Evolutionary conservation across 768 basidiomycete genomes (phyloP).

Genomic region (Gautieria morchelliformis): DNA sequence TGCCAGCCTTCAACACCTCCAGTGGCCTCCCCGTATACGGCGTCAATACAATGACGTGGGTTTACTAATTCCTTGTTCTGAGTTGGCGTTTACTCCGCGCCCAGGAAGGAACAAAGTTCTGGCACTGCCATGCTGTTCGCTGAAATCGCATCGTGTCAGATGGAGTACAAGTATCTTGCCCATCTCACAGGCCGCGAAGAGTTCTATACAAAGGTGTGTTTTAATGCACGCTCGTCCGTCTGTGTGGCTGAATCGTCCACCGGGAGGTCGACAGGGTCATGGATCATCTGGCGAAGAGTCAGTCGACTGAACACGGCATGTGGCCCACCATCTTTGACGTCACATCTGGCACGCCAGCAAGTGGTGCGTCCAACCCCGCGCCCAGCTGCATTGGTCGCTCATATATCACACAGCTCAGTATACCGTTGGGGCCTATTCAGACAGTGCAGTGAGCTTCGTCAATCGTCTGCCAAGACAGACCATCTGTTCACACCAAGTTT

Average conservation of each 20-base stretch:
- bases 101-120: conserved; percentile 23
- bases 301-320: conserved; percentile 47
- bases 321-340: conserved; percentile 52
- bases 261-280: conserved; percentile 41
- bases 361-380: conserved; percentile 30
- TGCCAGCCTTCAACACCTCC: conserved; percentile 61
- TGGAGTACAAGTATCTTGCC: conserved; percentile 81
- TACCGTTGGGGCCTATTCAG: conserved; percentile 57
- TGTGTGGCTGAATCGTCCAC: not conserved
- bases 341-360: conserved; percentile 32
- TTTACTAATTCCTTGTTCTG: not conserved
- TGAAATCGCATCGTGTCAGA: conserved; percentile 72
- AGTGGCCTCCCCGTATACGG: conserved; percentile 63
- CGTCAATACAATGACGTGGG: conserved; percentile 57
- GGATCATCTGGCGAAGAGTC: conserved; percentile 34
- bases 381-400: not conserved
- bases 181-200: conserved; percentile 63
- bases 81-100: not conserved
- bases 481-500: not conserved
- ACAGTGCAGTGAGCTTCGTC: conserved; percentile 36
- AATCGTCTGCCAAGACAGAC: not conserved
- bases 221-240: no score
- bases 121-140: conserved; percentile 27
- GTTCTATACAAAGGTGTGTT: conserved; percentile 39
- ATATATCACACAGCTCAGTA: conserved; percentile 17